phyloP scores from a whole-genome alignment of 208 protist genomes.

The Novymonas esmeraldas region DNA sequence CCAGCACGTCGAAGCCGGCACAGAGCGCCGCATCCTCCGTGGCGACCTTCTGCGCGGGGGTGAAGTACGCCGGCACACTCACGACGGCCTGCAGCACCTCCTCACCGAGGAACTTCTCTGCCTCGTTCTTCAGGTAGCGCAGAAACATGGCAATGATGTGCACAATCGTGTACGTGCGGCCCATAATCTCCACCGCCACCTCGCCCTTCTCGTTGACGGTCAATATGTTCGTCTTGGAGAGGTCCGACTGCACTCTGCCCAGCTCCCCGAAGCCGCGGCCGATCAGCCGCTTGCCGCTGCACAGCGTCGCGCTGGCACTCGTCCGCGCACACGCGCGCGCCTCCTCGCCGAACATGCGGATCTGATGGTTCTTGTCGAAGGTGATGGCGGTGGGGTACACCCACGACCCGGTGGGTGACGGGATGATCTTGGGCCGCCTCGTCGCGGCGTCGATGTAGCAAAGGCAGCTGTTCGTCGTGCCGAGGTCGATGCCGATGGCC shows the following conservation, averaged over 20 bases:
- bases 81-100: conserved; percentile 86
- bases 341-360: conserved; percentile 89
- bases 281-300: conserved; percentile 91
- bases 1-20: conserved; percentile 91
- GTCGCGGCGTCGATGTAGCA: conserved; percentile 86
- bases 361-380: conserved; percentile 90
- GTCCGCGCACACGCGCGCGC: conserved; percentile 86
- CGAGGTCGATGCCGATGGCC: conserved; percentile 98
- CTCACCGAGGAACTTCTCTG: conserved; percentile 85
- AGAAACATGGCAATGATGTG: conserved; percentile 95
- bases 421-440: conserved; percentile 87
- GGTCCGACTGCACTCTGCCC: conserved; percentile 73
- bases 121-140: conserved; percentile 86
- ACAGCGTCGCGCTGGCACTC: conserved; percentile 87
- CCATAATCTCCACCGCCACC: conserved; percentile 90
- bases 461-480: conserved; percentile 98
- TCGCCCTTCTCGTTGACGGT: conserved; percentile 87
- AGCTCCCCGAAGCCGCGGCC: conserved; percentile 88
- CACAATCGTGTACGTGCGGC: conserved; percentile 88
- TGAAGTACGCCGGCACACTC: conserved; percentile 94
- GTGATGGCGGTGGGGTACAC: conserved; percentile 92
- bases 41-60: conserved; percentile 89
- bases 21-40: conserved; percentile 93
- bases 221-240: conserved; percentile 89
- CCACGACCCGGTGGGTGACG: conserved; percentile 91